These are phyloP conservation scores for Raffaelea arxii DNA, from an alignment of 2,329 filamentous ascomycete genomes.

Conservation along the genomic window DNA sequence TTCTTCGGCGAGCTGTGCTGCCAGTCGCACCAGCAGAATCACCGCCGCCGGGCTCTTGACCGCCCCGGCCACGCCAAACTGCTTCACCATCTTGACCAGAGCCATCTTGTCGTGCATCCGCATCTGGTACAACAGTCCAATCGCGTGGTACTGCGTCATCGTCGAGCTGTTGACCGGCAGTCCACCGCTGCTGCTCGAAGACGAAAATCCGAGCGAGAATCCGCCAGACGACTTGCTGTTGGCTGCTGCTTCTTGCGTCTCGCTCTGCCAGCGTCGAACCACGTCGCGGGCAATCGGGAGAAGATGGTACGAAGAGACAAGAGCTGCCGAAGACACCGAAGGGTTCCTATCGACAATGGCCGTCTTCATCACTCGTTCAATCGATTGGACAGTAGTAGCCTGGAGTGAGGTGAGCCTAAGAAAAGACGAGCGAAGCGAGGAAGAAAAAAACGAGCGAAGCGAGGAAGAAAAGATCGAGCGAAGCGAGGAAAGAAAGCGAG, in stretches of 20 bases:
- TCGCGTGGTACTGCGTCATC: constrained; percentile 98
- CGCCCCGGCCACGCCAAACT: constrained; percentile 83
- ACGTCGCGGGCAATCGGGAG: constrained; percentile 93
- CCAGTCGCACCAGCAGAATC: constrained; percentile 84
- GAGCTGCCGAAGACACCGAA: constrained; percentile 88
- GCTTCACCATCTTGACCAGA: constrained; percentile 99
- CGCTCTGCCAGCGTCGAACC: constrained; percentile 94
- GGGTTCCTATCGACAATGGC: constrained; percentile 99
- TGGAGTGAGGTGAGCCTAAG: no score
- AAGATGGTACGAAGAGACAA: constrained; percentile 95
- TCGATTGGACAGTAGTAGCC: constrained; percentile 92
- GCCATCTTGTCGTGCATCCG: constrained; percentile 96
- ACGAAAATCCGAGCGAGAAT: constrained; percentile 87
- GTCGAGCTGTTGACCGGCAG: constrained; percentile 84
- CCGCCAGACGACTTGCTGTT: constrained; percentile 80
- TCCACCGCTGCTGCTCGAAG: constrained; percentile 49
- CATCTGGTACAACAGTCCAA: constrained; percentile 96
- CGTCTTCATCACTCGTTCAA: constrained; percentile 97
- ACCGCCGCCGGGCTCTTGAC: constrained; percentile 92
- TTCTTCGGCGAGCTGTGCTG: constrained; percentile 89
- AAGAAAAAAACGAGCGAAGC: no score
- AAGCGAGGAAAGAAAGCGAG: no score
- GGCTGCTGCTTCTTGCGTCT: constrained; percentile 92
- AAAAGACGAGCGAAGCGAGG: no score
- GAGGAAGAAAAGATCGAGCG: no score